Percentiles rank a stretch among this genome's conserved stretches.
Evolutionary conservation across 2,329 filamentous ascomycete species (phyloP).

Genomic region (Talaromyces sp.): DNA sequence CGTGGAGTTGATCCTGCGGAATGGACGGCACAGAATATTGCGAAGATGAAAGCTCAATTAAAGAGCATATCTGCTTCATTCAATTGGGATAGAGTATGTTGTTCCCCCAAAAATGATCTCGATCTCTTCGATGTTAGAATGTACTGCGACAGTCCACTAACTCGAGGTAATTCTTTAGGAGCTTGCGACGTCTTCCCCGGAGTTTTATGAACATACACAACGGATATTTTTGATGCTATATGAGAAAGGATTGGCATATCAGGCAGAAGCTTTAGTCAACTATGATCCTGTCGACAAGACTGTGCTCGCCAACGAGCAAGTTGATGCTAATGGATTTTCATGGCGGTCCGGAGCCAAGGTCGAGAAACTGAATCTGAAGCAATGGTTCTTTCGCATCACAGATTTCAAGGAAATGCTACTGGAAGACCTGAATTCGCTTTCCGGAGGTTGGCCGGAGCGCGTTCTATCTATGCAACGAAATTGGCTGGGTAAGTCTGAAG

Average conservation of each 20-base stretch:
- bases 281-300: constrained; percentile 89
- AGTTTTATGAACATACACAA: constrained; percentile 89
- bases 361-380: constrained; percentile 75
- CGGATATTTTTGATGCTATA: constrained; percentile 78
- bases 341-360: constrained; percentile 88
- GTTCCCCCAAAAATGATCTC: not conserved
- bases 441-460: constrained; percentile 76
- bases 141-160: not conserved
- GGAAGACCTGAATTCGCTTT: constrained; percentile 68
- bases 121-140: no score
- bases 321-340: constrained; percentile 77
- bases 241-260: constrained; percentile 76
- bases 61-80: constrained; percentile 77
- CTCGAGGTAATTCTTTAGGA: constrained; percentile 58
- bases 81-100: constrained; percentile 77
- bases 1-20: constrained; percentile 72
- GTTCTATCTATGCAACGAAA: constrained; percentile 83
- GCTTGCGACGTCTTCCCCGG: constrained; percentile 78
- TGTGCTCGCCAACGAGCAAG: constrained; percentile 86
- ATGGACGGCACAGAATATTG: constrained; percentile 82
- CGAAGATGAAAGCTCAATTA: constrained; percentile 81
- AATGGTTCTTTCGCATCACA: constrained; percentile 90
- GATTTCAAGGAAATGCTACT: constrained; percentile 73
- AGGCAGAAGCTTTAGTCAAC: constrained; percentile 81
- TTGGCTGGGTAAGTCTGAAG: constrained; percentile 81